phyloP scores from a whole-genome alignment of 1,139 yeast species.

The Casaregolazyma lundiana region DNA sequence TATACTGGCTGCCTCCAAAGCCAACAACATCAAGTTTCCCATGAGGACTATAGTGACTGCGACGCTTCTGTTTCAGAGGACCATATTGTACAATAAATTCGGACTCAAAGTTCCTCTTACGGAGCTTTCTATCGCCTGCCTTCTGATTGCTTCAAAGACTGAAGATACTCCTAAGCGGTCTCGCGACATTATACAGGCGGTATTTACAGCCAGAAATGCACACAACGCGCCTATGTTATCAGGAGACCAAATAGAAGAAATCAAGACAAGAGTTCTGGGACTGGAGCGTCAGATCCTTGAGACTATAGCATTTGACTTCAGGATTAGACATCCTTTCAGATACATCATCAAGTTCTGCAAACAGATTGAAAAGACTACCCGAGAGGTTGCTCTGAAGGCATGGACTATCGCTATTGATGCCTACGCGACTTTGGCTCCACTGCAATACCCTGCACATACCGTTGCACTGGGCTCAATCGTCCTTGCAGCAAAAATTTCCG shows the following conservation, averaged over 20 bases:
- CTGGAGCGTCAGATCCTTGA: conserved; percentile 71
- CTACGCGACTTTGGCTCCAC: conserved; percentile 63
- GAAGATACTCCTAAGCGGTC: conserved; percentile 87
- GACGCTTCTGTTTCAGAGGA: conserved; percentile 28
- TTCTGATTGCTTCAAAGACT: conserved; percentile 76
- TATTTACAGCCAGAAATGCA: conserved; percentile 22
- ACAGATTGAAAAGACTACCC: conserved; percentile 36
- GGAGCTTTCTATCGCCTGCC: conserved; percentile 64
- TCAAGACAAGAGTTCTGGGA: conserved; percentile 22
- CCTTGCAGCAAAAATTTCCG: conserved; percentile 43
- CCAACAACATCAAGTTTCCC: conserved; percentile 27
- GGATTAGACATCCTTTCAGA: conserved; percentile 61
- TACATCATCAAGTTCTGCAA: conserved; percentile 66
- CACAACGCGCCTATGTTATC: conserved; percentile 16
- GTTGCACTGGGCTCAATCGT: conserved; percentile 66
- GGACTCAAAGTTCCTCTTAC: conserved; percentile 14
- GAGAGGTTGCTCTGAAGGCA: conserved; percentile 39
- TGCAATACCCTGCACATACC: conserved; percentile 75
- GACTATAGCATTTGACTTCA: conserved; percentile 68
- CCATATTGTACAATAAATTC: conserved; percentile 22
- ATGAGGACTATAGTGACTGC: conserved; percentile 32
- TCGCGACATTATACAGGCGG: conserved; percentile 47
- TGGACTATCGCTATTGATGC: conserved; percentile 78
- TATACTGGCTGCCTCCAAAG: conserved; percentile 22
- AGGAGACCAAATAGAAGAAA: conserved; percentile 17